Evolutionary conservation across 768 basidiomycete genomes (phyloP), one percentile per base, ranked within the genome.

Genomic region (Rhizopogon salebrosus): DNA sequence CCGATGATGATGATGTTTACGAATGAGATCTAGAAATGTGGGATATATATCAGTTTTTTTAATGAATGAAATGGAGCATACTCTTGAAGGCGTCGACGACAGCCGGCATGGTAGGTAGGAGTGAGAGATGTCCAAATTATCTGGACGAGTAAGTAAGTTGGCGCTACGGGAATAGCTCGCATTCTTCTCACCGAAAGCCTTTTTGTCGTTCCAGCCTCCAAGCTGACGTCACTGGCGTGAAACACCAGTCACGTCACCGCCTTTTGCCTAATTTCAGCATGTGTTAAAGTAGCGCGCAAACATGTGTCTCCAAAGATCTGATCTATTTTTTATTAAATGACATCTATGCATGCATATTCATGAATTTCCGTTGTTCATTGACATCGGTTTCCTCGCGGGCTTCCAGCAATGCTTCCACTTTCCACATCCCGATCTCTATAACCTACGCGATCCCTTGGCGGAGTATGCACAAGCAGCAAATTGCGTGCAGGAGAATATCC

Each of bases 11-110:
- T 89, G 88, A 72, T 90, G 89, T 64, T 70, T 70, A 50, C 89
- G 80, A 54, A 92, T 87, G 54, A 92, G 83, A 73, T 87, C 89
- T 90, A 54, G 49, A 53, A 43, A 55, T 63, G 54, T 54, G 57
- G 48, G 63, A 58, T 54, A 53, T 49, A 53, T 40, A 39, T 41
- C 49, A 52, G 52, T 23, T 24, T 18, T 54, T 38, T 6, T 48
- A 55, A 26, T 38, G 49, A 48, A 36, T 2, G 38, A 10, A 14
- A 31, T 39, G 10, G 37, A 27, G 70, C 77, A 37, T 66, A 92
- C 91, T 93, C 77, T 92, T 94, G 75, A 94, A 89, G 20, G 87
- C 87, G 70, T 92, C 84, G 62, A 94, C 86, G 49, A 92, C 87
- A 53, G 77, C 78, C 56, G 85, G 84, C 86, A 87, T 87, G 56